Conservation (phyloP, 257 asterid species). For the Linderniella brevidens region DNA sequence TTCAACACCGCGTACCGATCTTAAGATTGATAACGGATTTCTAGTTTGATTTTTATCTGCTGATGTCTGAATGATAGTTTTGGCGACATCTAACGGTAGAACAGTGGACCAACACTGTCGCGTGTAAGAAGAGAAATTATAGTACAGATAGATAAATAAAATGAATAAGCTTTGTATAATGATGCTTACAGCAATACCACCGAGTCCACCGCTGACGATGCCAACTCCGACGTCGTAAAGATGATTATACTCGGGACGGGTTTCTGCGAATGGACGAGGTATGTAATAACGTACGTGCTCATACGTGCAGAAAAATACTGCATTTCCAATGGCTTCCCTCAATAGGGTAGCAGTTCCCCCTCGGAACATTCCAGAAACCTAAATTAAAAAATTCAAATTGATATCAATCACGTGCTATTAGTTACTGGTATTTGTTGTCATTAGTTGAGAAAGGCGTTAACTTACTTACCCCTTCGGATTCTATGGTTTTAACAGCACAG, state of each 20-base stretch:
- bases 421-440: conserved; percentile 14
- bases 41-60: conserved; percentile 36
- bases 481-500: conserved; percentile 62
- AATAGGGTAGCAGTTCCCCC: conserved; percentile 68
- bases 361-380: conserved; percentile 70
- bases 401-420: conserved; percentile 14
- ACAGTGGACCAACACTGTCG: conserved; percentile 58
- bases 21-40: conserved; percentile 52
- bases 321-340: conserved; percentile 76
- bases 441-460: conserved; percentile 9
- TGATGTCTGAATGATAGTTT: conserved; percentile 74
- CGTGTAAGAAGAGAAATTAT: conserved; percentile 1
- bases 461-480: conserved; percentile 68
- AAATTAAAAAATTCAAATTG: conserved; percentile 11
- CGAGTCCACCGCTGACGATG: conserved; percentile 73
- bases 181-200: conserved; percentile 64
- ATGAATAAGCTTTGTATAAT: background rate
- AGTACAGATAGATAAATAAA: conserved; percentile 13
- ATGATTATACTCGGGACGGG: conserved; percentile 31
- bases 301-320: conserved; percentile 67
- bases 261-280: conserved; percentile 41
- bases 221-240: conserved; percentile 67
- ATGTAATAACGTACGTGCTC: conserved; percentile 67
- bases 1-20: conserved; percentile 23
- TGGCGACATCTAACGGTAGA: conserved; percentile 81